Percentiles rank a stretch among this genome's conserved stretches.
Conservation (phyloP, 805 yeast species). For the Phaffomyces opuntiae region DNA sequence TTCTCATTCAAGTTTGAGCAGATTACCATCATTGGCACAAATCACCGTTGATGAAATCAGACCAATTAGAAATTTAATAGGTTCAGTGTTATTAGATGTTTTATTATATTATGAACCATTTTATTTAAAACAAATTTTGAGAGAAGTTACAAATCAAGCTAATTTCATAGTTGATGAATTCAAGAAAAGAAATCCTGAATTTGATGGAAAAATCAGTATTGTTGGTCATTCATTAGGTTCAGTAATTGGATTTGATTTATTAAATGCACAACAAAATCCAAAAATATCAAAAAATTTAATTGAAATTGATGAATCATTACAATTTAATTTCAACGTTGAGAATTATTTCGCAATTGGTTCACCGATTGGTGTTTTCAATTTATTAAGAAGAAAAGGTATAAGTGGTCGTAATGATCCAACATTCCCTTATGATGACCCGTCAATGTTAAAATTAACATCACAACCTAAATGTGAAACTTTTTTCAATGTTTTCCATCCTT, state of each 20-base stretch:
- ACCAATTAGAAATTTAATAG: conserved; percentile 69
- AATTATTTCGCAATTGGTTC: conserved; percentile 81
- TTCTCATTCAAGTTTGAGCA: conserved; percentile 28
- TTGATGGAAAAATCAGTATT: conserved; percentile 75
- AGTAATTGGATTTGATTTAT: conserved; percentile 71
- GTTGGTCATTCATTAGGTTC: conserved; percentile 93
- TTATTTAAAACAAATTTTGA: conserved; percentile 55
- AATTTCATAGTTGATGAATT: conserved; percentile 57
- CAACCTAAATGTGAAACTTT: conserved; percentile 55
- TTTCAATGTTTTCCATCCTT: conserved; percentile 81
- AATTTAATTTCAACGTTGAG: conserved; percentile 63
- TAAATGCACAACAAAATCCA: conserved; percentile 20
- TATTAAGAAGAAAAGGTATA: conserved; percentile 61
- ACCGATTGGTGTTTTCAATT: conserved; percentile 81
- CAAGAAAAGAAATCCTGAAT: conserved; percentile 56
- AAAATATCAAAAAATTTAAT: background rate
- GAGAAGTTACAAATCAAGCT: conserved; percentile 54
- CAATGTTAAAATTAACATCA: conserved; percentile 5
- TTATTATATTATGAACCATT: conserved; percentile 70
- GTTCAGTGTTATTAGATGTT: conserved; percentile 83
- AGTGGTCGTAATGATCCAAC: conserved; percentile 28
- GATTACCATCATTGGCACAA: conserved; percentile 59
- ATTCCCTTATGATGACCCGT: background rate
- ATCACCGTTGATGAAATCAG: conserved; percentile 73
- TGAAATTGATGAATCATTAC: conserved; percentile 23